These are phyloP conservation scores for Choricystis sp. DNA, from an alignment of 139 green algal species.

Conservation along the genomic window DNA sequence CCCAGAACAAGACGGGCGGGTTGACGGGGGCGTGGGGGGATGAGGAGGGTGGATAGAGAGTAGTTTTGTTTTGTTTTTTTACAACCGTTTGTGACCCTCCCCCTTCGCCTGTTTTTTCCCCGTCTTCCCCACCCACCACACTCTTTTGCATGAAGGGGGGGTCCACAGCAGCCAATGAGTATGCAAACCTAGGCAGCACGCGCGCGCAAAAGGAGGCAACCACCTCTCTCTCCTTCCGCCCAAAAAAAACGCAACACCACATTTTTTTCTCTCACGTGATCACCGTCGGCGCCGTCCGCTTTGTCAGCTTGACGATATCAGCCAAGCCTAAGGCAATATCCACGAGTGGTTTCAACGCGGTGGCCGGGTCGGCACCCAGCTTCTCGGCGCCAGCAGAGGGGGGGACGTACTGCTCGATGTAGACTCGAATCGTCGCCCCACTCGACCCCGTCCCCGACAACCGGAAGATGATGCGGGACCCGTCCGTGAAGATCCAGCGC, in stretches of 20 bases:
- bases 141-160: no score
- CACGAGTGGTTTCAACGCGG: constrained; percentile 36
- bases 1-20: constrained; percentile 14
- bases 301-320: constrained; percentile 70
- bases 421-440: constrained; percentile 81
- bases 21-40: constrained; percentile 7
- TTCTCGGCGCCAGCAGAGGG: constrained; percentile 44
- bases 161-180: no score
- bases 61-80: constrained; percentile 3
- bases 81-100: no score
- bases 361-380: constrained; percentile 36
- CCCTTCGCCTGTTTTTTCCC: no score
- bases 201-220: no score
- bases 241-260: neutral
- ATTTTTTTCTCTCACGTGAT: constrained; percentile 56
- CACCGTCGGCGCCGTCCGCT: constrained; percentile 68
- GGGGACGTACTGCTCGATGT: constrained; percentile 84
- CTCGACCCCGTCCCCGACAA: constrained; percentile 50
- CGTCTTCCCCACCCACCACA: no score
- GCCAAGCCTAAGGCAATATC: constrained; percentile 60
- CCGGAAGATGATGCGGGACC: constrained; percentile 13
- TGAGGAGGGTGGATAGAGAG: constrained; percentile 29
- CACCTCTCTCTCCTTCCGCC: no score
- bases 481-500: constrained; percentile 65
- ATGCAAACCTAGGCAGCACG: no score